Conservation (phyloP, 1,139 yeast species). For the Geotrichum carabidarum region DNA sequence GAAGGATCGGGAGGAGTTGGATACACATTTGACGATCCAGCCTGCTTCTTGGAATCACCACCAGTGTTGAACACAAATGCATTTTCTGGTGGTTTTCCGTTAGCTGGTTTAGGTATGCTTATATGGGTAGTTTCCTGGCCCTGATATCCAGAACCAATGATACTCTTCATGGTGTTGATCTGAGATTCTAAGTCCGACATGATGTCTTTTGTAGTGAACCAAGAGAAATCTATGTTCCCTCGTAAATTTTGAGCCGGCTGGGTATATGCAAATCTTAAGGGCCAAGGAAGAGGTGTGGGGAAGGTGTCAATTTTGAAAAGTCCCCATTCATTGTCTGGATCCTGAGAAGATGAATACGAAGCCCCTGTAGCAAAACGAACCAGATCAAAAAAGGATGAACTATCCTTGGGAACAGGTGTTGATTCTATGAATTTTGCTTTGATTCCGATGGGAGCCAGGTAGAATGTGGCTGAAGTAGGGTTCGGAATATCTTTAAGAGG, state of each 20-base stretch:
- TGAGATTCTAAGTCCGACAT: slow-evolving; percentile 12
- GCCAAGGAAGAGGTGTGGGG: slow-evolving; percentile 16
- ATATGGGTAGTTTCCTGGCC: background rate
- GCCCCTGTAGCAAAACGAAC: slow-evolving; percentile 20
- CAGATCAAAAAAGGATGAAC: slow-evolving; percentile 46
- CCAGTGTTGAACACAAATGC: background rate
- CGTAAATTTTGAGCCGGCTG: slow-evolving; percentile 25
- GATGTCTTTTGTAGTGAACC: slow-evolving; percentile 11
- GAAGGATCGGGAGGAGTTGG: slow-evolving; percentile 41
- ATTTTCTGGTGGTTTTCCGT: background rate
- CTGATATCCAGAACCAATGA: background rate
- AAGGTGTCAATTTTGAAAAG: slow-evolving; percentile 48
- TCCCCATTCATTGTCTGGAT: slow-evolving; percentile 52
- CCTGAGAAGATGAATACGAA: slow-evolving; percentile 13
- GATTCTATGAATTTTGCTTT: slow-evolving; percentile 56
- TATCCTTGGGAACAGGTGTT: slow-evolving; percentile 49
- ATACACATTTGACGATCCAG: slow-evolving; percentile 25
- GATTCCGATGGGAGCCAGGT: slow-evolving; percentile 71
- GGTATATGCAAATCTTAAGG: slow-evolving; percentile 19
- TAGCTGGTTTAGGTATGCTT: background rate
- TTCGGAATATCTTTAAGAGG: slow-evolving; percentile 16
- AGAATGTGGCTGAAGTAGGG: slow-evolving; percentile 46
- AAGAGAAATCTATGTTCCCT: slow-evolving; percentile 23
- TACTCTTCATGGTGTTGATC: slow-evolving; percentile 10
- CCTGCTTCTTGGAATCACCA: slow-evolving; percentile 1